Conservation (phyloP, 1,284 basidiomycete species). For the Fomitopsis schrenkii region DNA sequence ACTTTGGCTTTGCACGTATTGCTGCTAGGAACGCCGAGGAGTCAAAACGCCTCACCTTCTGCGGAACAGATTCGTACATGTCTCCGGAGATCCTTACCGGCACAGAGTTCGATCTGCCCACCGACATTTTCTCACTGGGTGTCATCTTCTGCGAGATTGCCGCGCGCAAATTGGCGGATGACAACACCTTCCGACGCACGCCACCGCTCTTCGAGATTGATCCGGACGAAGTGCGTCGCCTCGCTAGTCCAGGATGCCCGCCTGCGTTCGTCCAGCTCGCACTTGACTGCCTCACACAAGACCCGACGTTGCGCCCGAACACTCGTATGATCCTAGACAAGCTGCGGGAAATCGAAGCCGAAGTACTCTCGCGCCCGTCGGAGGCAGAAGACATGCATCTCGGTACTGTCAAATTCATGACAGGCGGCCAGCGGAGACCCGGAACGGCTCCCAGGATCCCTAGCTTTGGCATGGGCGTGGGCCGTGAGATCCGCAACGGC, state of each 20-base stretch:
- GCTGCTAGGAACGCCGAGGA: slow-evolving; percentile 91
- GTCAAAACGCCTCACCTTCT: slow-evolving; percentile 89
- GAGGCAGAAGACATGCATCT: slow-evolving; percentile 73
- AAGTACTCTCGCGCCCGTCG: slow-evolving; percentile 66
- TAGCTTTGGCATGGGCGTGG: slow-evolving; percentile 78
- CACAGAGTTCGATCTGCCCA: slow-evolving; percentile 87
- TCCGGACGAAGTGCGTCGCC: slow-evolving; percentile 62
- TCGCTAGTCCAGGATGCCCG: slow-evolving; percentile 78
- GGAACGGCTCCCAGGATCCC: slow-evolving; percentile 70
- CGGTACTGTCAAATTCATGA: slow-evolving; percentile 82
- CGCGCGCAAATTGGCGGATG: slow-evolving; percentile 81
- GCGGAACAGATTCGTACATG: slow-evolving; percentile 94
- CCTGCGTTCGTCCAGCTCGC: slow-evolving; percentile 73
- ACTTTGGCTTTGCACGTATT: slow-evolving; percentile 94
- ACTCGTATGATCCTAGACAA: slow-evolving; percentile 76
- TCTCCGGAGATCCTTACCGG: slow-evolving; percentile 93
- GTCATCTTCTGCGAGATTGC: slow-evolving; percentile 94
- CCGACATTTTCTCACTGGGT: slow-evolving; percentile 93
- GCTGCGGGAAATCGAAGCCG: slow-evolving; percentile 75
- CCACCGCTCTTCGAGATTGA: slow-evolving; percentile 82
- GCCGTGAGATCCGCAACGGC: slow-evolving; percentile 43
- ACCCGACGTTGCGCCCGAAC: slow-evolving; percentile 69
- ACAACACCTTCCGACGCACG: slow-evolving; percentile 73
- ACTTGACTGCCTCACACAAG: slow-evolving; percentile 73
- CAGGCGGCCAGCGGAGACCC: slow-evolving; percentile 50